phyloP scores from a whole-genome alignment of 768 basidiomycete species.

The Gymnopilus junonius region DNA sequence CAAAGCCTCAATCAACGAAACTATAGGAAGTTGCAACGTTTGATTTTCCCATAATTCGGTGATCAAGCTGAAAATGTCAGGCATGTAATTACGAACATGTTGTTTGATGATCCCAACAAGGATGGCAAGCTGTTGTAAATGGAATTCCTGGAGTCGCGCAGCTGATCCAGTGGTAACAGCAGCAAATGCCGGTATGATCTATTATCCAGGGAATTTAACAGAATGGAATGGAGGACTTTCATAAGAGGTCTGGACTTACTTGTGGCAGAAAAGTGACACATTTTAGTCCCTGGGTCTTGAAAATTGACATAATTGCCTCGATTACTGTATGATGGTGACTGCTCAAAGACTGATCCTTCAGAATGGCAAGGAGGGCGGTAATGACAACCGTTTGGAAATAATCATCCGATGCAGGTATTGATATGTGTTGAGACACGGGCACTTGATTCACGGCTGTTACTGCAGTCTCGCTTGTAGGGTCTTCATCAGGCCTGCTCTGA shows the following conservation, averaged over 20 bases:
- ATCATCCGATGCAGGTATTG: conserved; percentile 79
- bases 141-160: conserved; percentile 87
- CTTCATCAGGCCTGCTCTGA: conserved; percentile 67
- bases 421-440: conserved; percentile 63
- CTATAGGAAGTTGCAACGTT: conserved; percentile 87
- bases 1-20: conserved; percentile 89
- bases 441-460: conserved; percentile 70
- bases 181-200: conserved; percentile 97
- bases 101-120: conserved; percentile 96
- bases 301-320: conserved; percentile 98
- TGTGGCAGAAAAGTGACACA: conserved; percentile 95
- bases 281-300: conserved; percentile 96
- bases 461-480: conserved; percentile 60
- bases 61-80: conserved; percentile 82
- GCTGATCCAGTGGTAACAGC: conserved; percentile 82
- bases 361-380: conserved; percentile 79
- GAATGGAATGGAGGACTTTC: neutral
- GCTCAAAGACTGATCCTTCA: conserved; percentile 88
- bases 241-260: conserved; percentile 42
- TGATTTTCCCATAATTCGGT: conserved; percentile 90
- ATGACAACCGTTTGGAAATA: conserved; percentile 98
- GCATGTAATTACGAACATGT: conserved; percentile 91
- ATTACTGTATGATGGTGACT: conserved; percentile 92
- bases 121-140: conserved; percentile 94
- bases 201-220: conserved; percentile 13